Evolutionary conservation across 2,329 filamentous ascomycete genomes (phyloP).

Genomic region (Didymella glomerata): DNA sequence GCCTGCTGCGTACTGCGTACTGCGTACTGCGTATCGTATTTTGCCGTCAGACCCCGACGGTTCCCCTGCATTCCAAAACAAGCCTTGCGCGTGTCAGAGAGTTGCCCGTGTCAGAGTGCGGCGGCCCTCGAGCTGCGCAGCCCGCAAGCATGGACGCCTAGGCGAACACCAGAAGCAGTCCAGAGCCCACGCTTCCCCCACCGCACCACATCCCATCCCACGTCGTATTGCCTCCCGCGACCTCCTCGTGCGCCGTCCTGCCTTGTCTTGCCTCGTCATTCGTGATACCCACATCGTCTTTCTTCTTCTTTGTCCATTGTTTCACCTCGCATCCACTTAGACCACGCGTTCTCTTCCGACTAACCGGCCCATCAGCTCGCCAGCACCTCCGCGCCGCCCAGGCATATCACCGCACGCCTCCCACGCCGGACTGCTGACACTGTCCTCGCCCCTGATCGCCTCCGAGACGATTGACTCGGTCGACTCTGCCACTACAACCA

Average conservation of each 20-base stretch:
- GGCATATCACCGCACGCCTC: slow-evolving; percentile 58
- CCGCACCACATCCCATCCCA: slow-evolving; percentile 22
- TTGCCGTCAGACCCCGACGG: background rate
- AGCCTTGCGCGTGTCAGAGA: slow-evolving; percentile 12
- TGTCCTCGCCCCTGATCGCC: slow-evolving; percentile 58
- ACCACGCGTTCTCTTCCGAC: slow-evolving; percentile 34
- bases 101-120: slow-evolving; percentile 11
- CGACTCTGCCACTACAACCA: slow-evolving; percentile 40
- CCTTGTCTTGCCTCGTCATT: background rate
- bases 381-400: slow-evolving; percentile 41
- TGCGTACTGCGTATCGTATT: too few species aligned
- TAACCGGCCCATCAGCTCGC: slow-evolving; percentile 38
- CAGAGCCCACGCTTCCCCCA: slow-evolving; percentile 35
- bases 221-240: slow-evolving; percentile 23
- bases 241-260: background rate
- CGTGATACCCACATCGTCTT: slow-evolving; percentile 6
- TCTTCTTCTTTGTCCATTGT: slow-evolving; percentile 4
- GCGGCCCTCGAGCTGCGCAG: slow-evolving; percentile 5
- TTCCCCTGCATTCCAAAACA: background rate
- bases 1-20: background rate
- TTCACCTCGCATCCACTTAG: slow-evolving; percentile 22
- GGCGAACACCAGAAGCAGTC: slow-evolving; percentile 22
- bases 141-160: slow-evolving; percentile 31
- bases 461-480: slow-evolving; percentile 51
- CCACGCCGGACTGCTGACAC: slow-evolving; percentile 59